Base-by-base conservation (phyloP, 2,329 filamentous ascomycete genomes). In the Phyllosticta paracitricarpa region DNA sequence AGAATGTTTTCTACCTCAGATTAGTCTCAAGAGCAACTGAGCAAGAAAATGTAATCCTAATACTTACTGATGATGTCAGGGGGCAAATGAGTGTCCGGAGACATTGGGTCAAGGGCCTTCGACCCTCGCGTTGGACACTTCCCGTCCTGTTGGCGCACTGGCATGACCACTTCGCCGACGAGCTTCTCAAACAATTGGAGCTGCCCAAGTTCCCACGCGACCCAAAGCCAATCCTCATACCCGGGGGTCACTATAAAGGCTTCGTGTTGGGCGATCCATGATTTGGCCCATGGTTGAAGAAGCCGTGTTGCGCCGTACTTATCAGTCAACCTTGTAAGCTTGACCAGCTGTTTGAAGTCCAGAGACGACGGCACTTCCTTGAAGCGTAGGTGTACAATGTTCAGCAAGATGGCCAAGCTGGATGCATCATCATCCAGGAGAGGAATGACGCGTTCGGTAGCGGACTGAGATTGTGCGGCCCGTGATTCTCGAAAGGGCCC, bases 241-340 rank as follows among this genome's bases (percentile, higher is more conserved):
- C 67, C 67, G 0, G 59, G 60, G 0, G 55, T 14, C 3, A 63
- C 17, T 1, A 68, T 35, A 8, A 19, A 61, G 0, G 55, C 28
- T 10, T 55, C 52, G 52, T 66, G 64, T 3, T 63, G 63, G 2
- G 26, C 14, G 7, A 65, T 54, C 68, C 66, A 71, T 0, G 54
- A 0, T 30, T 30, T 30, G 28, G 69, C 9, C 26, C 65, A 76
- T 5, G 72, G 70, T 1, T 62, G 61, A 69, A 78, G 66, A 63
- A 69, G 53, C 61, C 54, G 56, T 9, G 65, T 63, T 7, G 65
- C 57, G 1, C 66, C 64, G 54, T 73, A 76, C 22, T 70, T 68
- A 54, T 68, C 64, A 35, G 66, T 67, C 3, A 71, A 48, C 1
- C 65, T 61, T 1, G 72, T 67, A 7, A 75, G 48, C 10, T 66